Percentiles rank a stretch among this genome's conserved stretches.
phyloP scores from a whole-genome alignment of 2,329 filamentous ascomycete genomes.

The Nothophaeocryptopus gaeumannii region DNA sequence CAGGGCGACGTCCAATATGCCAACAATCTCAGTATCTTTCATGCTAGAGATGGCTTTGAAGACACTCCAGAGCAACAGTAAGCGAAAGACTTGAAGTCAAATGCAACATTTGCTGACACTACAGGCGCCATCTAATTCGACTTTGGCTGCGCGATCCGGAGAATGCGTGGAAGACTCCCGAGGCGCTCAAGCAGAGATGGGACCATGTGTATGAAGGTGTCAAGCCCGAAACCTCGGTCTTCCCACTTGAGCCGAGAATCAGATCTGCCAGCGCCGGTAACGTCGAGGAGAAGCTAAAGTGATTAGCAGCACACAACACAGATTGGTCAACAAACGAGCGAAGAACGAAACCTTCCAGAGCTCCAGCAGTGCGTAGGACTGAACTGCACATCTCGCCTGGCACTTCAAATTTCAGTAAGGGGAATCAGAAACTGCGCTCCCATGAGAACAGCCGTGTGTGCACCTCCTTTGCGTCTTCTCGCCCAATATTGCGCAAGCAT shows the following conservation, averaged over 20 bases:
- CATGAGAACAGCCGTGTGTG: neutral
- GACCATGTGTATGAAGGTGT: constrained; percentile 54
- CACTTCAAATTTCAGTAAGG: no score
- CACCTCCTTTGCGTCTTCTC: constrained; percentile 4
- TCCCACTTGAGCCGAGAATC: constrained; percentile 56
- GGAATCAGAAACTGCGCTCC: no score
- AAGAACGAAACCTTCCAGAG: no score
- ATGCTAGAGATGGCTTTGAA: constrained; percentile 48
- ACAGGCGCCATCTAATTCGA: constrained; percentile 44
- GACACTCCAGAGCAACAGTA: constrained; percentile 41
- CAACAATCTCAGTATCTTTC: constrained; percentile 54
- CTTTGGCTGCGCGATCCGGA: constrained; percentile 50
- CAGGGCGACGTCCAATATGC: constrained; percentile 49
- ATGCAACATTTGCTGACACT: neutral
- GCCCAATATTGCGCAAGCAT: constrained; percentile 3
- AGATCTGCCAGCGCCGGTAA: constrained; percentile 31
- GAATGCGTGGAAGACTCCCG: constrained; percentile 46
- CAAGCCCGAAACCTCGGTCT: constrained; percentile 51
- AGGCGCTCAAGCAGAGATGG: constrained; percentile 46
- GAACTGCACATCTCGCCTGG: no score
- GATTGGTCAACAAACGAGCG: no score
- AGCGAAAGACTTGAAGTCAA: constrained; percentile 16
- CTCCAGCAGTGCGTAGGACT: no score
- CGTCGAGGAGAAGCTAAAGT: no score
- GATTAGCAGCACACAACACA: no score